A percentile compares a stretch with the other conserved stretches of the same genome.
Evolutionary conservation across 2,329 filamentous ascomycete genomes (phyloP).

Genomic region (Botrytis fabae): DNA sequence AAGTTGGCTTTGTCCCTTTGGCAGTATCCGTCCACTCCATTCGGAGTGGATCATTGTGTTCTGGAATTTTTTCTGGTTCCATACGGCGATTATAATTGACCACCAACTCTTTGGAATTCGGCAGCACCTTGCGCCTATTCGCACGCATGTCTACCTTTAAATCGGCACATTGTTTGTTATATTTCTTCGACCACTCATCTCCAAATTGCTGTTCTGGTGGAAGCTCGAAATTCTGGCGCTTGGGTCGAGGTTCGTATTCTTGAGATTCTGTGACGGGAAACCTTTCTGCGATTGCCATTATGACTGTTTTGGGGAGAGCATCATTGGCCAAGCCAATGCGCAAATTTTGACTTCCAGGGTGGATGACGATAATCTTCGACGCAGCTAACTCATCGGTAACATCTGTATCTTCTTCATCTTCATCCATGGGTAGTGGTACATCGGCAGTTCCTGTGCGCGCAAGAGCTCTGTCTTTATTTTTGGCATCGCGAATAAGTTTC

Average conservation of each 20-base stretch:
- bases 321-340: constrained; percentile 95
- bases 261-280: constrained; percentile 80
- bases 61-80: constrained; percentile 81
- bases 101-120: constrained; percentile 96
- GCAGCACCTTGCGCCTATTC: constrained; percentile 91
- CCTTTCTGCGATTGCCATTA: constrained; percentile 85
- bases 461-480: constrained; percentile 82
- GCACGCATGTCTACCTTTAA: constrained; percentile 87
- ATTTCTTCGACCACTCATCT: constrained; percentile 74
- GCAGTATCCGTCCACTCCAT: constrained; percentile 93
- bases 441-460: constrained; percentile 73
- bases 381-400: constrained; percentile 67
- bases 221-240: constrained; percentile 58
- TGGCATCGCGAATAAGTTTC: constrained; percentile 78
- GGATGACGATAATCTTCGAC: constrained; percentile 91
- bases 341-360: constrained; percentile 92
- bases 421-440: constrained; percentile 60
- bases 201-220: constrained; percentile 79
- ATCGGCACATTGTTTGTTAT: constrained; percentile 79
- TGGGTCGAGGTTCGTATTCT: constrained; percentile 75
- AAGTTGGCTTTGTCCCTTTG: constrained; percentile 60
- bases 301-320: constrained; percentile 88
- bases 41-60: constrained; percentile 91
- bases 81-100: constrained; percentile 89
- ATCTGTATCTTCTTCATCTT: constrained; percentile 53